Base-by-base conservation (phyloP, 805 yeast species). In the Saccharomycopsis javanensis region DNA sequence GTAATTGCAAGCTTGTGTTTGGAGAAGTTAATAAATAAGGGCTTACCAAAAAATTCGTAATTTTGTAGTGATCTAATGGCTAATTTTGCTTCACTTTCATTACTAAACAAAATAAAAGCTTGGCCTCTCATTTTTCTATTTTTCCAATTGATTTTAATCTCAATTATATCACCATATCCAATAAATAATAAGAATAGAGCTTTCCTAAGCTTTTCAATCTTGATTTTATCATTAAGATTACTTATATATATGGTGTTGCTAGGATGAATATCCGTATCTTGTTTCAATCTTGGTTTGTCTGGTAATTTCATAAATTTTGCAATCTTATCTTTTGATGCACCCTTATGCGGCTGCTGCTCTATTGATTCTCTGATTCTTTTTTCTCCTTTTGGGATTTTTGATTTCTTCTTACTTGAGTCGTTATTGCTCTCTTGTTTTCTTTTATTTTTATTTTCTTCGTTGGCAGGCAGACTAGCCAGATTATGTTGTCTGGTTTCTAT, bases 131-230 rank as follows among this genome's bases (percentile, higher is more conserved):
- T 68, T 57, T 72, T 75, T 56, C 73, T 73, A 37, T 74, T 67
- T 55, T 75, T 72, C 18, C 34, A 33, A 8, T 48, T 48, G 27
- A 77, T 66, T 52, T 73, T 68, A 10, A 86, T 73, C 10, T 79
- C 77, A 4, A 85, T 65, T 2, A 86, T 79, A 64, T 84, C 89
- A 0, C 89, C 90, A 66, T 75, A 84, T 0, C 82, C 77, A 13
- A 83, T 72, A 62, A 83, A 84, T 5, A 85, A 65, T 18, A 85
- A 64, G 64, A 79, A 84, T 11, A 86, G 69, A 62, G 78, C 79
- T 55, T 79, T 78, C 62, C 78, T 78, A 58, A 84, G 63, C 27
- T 73, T 68, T 0, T 64, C 53, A 1, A 70, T 65, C 27, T 77
- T 73, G 55, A 85, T 69, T 62, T 82, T 75, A 60, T 83, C 85